Percentiles rank a stretch among this genome's conserved stretches.
Conservation (phyloP, 108 stramenopile species). For the Skeletonema costatum region DNA sequence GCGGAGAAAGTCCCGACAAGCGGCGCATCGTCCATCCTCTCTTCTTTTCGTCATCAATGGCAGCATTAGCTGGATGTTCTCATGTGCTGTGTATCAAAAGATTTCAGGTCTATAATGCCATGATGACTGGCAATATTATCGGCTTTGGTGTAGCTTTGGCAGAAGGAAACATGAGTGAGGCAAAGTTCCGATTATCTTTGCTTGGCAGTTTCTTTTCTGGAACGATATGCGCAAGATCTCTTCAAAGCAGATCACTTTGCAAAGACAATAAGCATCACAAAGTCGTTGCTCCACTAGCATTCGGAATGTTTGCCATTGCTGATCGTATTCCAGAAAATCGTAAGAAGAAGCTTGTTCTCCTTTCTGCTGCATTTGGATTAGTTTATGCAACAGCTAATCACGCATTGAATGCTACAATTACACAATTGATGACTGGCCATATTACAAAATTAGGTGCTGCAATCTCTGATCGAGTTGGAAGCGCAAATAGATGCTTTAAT, state of each 20-base stretch:
- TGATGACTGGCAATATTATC: constrained; percentile 44
- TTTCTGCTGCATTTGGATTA: constrained; percentile 15
- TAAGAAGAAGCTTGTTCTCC: constrained; percentile 4
- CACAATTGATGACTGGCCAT: constrained; percentile 24
- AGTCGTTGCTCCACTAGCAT: constrained; percentile 4
- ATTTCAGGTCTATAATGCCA: constrained; percentile 26
- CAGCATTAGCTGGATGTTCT: constrained; percentile 32
- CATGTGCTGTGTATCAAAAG: constrained; percentile 13
- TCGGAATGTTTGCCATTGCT: constrained; percentile 15
- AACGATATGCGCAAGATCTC: background rate
- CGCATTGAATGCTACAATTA: constrained; percentile 12
- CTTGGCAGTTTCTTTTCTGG: constrained; percentile 20
- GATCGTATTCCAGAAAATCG: background rate
- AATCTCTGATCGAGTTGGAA: constrained; percentile 4
- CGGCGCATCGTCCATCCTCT: background rate
- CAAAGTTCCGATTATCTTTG: constrained; percentile 12
- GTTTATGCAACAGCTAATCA: constrained; percentile 15
- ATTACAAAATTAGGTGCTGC: constrained; percentile 11
- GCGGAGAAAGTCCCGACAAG: background rate
- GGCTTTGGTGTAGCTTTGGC: constrained; percentile 12
- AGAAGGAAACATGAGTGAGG: constrained; percentile 15
- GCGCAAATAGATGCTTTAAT: background rate
- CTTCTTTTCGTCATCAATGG: constrained; percentile 10
- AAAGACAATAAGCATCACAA: constrained; percentile 5
- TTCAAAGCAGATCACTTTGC: constrained; percentile 3